Conservation (phyloP, 495 filamentous ascomycete genomes). For the Penicillium coffeae region DNA sequence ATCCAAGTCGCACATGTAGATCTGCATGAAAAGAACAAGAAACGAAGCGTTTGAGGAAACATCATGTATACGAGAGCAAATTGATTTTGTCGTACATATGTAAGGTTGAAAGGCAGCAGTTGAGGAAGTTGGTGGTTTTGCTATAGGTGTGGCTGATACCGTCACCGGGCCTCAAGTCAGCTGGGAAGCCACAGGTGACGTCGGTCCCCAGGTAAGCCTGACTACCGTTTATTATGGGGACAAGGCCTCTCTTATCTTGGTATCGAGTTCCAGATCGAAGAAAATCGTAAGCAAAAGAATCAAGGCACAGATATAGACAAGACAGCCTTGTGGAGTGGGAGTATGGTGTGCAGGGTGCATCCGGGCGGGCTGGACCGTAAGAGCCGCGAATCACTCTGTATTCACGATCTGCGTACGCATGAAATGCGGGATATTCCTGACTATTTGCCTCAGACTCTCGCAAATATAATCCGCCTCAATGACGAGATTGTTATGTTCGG, state of each 20-base stretch:
- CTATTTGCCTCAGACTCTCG: too few relatives aligned
- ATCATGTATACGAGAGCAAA: neutral
- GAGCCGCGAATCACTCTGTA: too few relatives aligned
- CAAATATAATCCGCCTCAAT: too few relatives aligned
- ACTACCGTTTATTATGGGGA: neutral
- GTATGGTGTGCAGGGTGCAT: too few relatives aligned
- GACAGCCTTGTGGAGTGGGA: too few relatives aligned
- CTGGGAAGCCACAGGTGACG: constrained; percentile 18
- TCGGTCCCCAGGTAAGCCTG: neutral
- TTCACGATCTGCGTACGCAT: too few relatives aligned
- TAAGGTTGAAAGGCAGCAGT: neutral
- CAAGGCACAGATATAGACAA: too few relatives aligned
- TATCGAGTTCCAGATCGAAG: too few relatives aligned
- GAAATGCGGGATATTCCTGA: too few relatives aligned
- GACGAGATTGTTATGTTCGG: too few relatives aligned
- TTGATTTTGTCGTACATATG: neutral
- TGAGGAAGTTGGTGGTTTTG: neutral
- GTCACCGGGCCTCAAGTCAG: constrained; percentile 24
- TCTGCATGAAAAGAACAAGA: neutral
- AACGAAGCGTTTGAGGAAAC: neutral
- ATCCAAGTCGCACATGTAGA: neutral
- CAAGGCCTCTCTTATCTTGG: neutral
- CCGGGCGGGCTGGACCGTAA: too few relatives aligned
- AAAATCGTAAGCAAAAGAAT: too few relatives aligned
- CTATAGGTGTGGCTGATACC: constrained; percentile 14